Evolutionary conservation across 805 yeast genomes (phyloP), one percentile per base, ranked within the genome.

Genomic region (Candida fluviatilis): DNA sequence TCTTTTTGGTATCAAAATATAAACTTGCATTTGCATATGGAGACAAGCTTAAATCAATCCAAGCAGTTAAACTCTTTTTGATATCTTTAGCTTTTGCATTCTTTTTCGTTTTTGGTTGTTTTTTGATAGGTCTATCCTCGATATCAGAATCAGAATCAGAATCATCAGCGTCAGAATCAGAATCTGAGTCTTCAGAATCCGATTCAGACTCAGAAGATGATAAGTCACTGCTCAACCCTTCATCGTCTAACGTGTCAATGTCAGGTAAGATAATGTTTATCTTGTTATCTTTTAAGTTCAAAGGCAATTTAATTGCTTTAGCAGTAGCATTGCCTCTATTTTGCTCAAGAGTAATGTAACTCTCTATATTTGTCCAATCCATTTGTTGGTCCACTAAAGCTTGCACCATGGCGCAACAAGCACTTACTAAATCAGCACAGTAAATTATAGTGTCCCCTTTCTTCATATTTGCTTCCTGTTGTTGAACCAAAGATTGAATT

Each of bases 281-380:
- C 50, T 77, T 80, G 50, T 84, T 83, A 31, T 83, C 77, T 30
- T 72, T 69, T 51, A 91, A 67, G 40, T 86, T 79, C 55, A 91
- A 67, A 0, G 95, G 93, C 25, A 79, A 52, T 34, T 71, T 66
- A 38, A 90, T 83, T 40, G 69, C 50, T 26, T 66, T 61, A 0
- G 96, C 96, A 39, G 80, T 66, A 64, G 32, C 58, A 49, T 82
- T 85, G 1, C 82, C 81, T 48, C 81, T 75, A 1, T 66, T 59
- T 49, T 86, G 81, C 52, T 91, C 95, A 36, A 79, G 69, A 34
- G 73, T 64, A 36, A 91, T 80, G 40, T 84, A 61, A 45, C 80
- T 78, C 54, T 84, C 96, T 45, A 90, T 90, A 43, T 87, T 83
- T 31, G 76, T 75, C 99, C 99, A 91, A 56, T 91, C 97, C 87